Conservation (phyloP, 345 rosid species). For the Ceriops zippeliana region DNA sequence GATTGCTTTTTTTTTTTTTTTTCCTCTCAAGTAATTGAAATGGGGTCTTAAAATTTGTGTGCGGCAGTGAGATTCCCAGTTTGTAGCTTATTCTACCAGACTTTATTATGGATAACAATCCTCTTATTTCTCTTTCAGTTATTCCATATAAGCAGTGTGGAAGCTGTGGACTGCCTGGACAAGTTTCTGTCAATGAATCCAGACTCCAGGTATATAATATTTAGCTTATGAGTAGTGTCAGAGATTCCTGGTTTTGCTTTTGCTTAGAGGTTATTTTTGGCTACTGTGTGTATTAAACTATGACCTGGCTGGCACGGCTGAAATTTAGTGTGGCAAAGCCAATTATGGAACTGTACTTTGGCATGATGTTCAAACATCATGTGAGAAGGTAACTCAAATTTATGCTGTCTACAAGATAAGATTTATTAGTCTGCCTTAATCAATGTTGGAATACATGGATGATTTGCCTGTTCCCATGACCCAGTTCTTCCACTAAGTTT, state of each 20-base stretch:
- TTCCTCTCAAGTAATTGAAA: background rate
- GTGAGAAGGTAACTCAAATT: too few relatives aligned
- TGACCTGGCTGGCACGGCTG: background rate
- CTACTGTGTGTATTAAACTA: background rate
- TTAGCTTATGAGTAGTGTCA: background rate
- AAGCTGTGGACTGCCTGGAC: constrained; percentile 70
- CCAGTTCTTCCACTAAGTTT: too few relatives aligned
- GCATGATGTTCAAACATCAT: too few relatives aligned
- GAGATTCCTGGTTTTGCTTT: background rate
- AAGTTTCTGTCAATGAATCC: constrained; percentile 89
- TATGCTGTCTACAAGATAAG: background rate
- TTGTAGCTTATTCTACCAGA: background rate
- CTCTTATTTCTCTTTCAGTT: constrained; percentile 42
- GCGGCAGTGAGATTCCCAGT: background rate
- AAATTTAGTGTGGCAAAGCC: background rate
- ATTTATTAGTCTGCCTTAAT: too few relatives aligned
- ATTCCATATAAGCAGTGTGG: constrained; percentile 70
- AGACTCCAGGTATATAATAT: constrained; percentile 52
- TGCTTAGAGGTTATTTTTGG: background rate
- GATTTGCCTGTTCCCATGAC: too few relatives aligned
- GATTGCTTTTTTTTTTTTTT: background rate
- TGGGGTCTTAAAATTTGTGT: background rate
- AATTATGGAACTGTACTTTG: background rate
- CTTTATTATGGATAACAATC: constrained; percentile 17
- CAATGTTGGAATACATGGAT: too few relatives aligned